Percentiles rank a stretch among this genome's conserved stretches.
phyloP scores from a whole-genome alignment of 768 basidiomycete genomes.

The Agrocybe pediades region DNA sequence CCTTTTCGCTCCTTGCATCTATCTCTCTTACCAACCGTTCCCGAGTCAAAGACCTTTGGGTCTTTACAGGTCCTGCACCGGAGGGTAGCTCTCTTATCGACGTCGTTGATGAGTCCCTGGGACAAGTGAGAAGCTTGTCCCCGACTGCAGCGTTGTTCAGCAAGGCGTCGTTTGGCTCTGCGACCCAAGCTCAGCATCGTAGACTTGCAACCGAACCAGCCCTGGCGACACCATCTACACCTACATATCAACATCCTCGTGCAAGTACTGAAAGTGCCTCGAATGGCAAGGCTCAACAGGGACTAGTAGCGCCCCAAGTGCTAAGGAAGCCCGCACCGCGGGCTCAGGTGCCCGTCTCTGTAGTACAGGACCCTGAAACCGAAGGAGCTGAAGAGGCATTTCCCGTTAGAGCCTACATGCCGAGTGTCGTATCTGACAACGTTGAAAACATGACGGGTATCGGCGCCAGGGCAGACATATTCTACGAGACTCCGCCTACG shows the following conservation, averaged over 20 bases:
- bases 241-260: conserved; percentile 23
- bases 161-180: not conserved
- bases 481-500: conserved; percentile 34
- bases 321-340: conserved; percentile 66
- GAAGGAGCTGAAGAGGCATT: conserved; percentile 11
- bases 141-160: not conserved
- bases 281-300: conserved; percentile 4
- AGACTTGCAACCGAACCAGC: conserved; percentile 38
- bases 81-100: conserved; percentile 26
- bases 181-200: conserved; percentile 31
- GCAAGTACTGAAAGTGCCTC: conserved; percentile 18
- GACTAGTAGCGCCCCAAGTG: conserved; percentile 31
- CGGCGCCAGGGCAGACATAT: conserved; percentile 43
- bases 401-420: conserved; percentile 41
- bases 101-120: conserved; percentile 22
- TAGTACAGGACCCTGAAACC: conserved; percentile 43
- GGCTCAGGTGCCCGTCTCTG: conserved; percentile 64
- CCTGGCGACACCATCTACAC: conserved; percentile 13
- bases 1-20: conserved; percentile 69
- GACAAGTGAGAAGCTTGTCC: not conserved
- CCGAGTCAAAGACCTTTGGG: conserved; percentile 75
- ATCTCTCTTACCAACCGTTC: conserved; percentile 73
- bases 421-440: conserved; percentile 53
- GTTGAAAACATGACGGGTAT: conserved; percentile 70
- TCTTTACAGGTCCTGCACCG: conserved; percentile 62